Base-by-base conservation (phyloP, 371 early-diverging fungal genomes). In the Umbelopsis sp. region DNA sequence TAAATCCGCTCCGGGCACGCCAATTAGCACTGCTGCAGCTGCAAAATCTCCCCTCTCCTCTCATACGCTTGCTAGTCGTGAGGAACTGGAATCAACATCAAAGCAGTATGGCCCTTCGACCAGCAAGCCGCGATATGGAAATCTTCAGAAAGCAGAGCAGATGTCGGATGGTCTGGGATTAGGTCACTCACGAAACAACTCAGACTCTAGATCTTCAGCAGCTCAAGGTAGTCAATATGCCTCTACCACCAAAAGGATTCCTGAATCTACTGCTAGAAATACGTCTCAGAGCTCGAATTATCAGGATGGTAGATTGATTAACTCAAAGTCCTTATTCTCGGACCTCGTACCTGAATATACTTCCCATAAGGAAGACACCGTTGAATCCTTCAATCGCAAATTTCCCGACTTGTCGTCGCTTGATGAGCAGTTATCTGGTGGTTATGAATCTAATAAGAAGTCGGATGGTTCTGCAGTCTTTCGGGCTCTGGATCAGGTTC, bases 391-490 rank as follows among this genome's bases (percentile, higher is more conserved):
- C 7, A 57, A 57, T 14, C 57, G 29, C 37, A 57, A 57, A 29
- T 57, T 57, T 35, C 57, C 57, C 11, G 57, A 57, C 35, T 29
- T 57, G n/a, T 57, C n/a, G 7, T 57, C 57, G 0, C 29, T 57
- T 29, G 57, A 57, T 35, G 14, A 57, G 35, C 57, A 57, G 5
- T 57, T 57, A 8, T 57, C 57, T 18, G 57, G 57, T 57, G n/a
- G 35, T 37, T 57, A 16, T 35, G 29, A 35, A 4, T 57, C 57
- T 5, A 57, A 32, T 35, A 57, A 35, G 57, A 57, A 57, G 35
- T 11, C 12, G 7, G 57, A 57, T 57, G 32, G 35, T 18, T 57
- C 57, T 57, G 57, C 57, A 16, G 57, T 29, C 22, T 57, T 57
- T n/a, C 18, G 35, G 4, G 57, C 57, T 35, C 4, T 57, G 18